These are phyloP conservation scores for Colletotrichum godetiae DNA, from an alignment of 2,329 filamentous ascomycete genomes.

Conservation along the genomic window DNA sequence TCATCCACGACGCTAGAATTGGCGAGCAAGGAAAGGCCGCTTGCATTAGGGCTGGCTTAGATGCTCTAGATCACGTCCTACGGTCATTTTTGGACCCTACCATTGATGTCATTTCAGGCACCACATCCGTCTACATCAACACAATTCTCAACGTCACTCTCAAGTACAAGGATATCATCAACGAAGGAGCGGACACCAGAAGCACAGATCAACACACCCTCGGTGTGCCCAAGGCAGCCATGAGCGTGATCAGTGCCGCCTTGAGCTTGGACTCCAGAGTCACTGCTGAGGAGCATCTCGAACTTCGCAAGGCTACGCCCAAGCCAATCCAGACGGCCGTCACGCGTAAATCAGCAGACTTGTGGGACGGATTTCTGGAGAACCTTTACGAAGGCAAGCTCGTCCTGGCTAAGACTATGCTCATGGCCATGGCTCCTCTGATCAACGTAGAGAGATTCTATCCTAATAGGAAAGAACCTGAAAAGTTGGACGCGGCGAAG, in stretches of 20 bases:
- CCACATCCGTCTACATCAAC: constrained; percentile 71
- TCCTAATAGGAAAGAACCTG: constrained; percentile 58
- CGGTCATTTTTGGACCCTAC: constrained; percentile 63
- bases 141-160: constrained; percentile 74
- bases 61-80: constrained; percentile 67
- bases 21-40: constrained; percentile 68
- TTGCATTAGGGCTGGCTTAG: constrained; percentile 74
- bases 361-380: constrained; percentile 83
- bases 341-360: constrained; percentile 75
- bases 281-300: constrained; percentile 51
- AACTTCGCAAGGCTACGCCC: constrained; percentile 34
- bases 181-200: constrained; percentile 57
- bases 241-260: constrained; percentile 63
- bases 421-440: constrained; percentile 77
- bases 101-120: constrained; percentile 54
- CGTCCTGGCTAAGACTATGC: constrained; percentile 78
- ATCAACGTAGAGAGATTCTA: constrained; percentile 81
- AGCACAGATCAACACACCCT: constrained; percentile 50
- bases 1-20: constrained; percentile 65
- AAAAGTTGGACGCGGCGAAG: constrained; percentile 58
- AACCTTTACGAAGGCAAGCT: constrained; percentile 74
- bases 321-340: constrained; percentile 71
- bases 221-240: constrained; percentile 60
- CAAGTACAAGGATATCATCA: constrained; percentile 70
- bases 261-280: constrained; percentile 58